Conservation (phyloP, 2,329 filamentous ascomycete species). For the Sclerotinia glacialis region DNA sequence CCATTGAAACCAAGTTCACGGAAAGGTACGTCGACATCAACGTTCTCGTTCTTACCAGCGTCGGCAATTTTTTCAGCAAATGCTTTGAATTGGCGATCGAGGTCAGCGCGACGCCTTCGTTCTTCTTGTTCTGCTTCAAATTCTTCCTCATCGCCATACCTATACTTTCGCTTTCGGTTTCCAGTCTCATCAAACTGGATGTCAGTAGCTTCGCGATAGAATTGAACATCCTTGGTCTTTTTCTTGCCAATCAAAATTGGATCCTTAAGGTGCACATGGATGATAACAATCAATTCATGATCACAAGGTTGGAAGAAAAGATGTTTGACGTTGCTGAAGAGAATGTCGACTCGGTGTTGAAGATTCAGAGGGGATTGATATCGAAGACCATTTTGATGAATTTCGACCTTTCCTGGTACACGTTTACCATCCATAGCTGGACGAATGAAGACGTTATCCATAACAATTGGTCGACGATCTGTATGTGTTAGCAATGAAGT, state of each 20-base stretch:
- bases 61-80: constrained; percentile 98
- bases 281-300: constrained; percentile 94
- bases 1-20: constrained; percentile 95
- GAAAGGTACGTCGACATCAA: constrained; percentile 95
- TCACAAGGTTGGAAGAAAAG: constrained; percentile 98
- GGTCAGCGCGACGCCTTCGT: constrained; percentile 80
- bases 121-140: constrained; percentile 99
- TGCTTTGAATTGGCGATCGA: constrained; percentile 92
- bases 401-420: constrained; percentile 91
- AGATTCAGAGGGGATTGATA: constrained; percentile 80
- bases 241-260: constrained; percentile 97
- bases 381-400: constrained; percentile 97
- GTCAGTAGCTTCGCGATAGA: constrained; percentile 95
- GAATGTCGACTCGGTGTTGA: constrained; percentile 82
- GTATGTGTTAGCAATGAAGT: constrained; percentile 36
- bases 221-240: constrained; percentile 98
- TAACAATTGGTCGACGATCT: constrained; percentile 84
- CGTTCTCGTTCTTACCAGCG: constrained; percentile 82
- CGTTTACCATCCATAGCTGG: constrained; percentile 96
- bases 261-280: constrained; percentile 96
- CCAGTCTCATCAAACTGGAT: constrained; percentile 99
- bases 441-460: constrained; percentile 93
- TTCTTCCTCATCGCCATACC: constrained; percentile 96
- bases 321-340: constrained; percentile 98
- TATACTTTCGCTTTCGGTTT: constrained; percentile 95